These are phyloP conservation scores for Cadophora malorum DNA, from an alignment of 2,329 filamentous ascomycete species.

Conservation along the genomic window DNA sequence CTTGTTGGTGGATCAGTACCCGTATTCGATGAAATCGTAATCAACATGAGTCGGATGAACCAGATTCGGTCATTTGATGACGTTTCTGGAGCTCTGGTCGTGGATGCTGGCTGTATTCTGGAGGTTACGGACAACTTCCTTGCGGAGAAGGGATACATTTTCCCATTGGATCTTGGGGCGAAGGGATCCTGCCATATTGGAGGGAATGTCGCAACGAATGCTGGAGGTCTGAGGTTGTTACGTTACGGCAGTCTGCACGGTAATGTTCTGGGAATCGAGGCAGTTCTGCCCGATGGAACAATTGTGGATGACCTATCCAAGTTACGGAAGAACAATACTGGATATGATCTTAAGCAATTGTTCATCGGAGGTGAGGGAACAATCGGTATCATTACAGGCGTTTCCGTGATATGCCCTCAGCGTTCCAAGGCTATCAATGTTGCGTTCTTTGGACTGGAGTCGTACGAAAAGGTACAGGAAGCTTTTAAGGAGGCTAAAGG, in stretches of 20 bases:
- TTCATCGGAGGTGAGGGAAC: conserved; percentile 97
- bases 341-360: conserved; percentile 95
- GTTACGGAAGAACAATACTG: conserved; percentile 97
- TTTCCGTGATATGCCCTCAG: conserved; percentile 89
- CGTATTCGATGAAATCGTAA: conserved; percentile 97
- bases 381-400: conserved; percentile 88
- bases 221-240: conserved; percentile 86
- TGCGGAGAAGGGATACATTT: conserved; percentile 83
- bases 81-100: conserved; percentile 87
- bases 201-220: conserved; percentile 95
- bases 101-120: conserved; percentile 88
- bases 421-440: conserved; percentile 90
- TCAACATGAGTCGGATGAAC: conserved; percentile 92
- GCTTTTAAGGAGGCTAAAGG: conserved; percentile 89
- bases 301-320: conserved; percentile 87
- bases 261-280: conserved; percentile 89
- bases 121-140: conserved; percentile 88
- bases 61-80: conserved; percentile 90
- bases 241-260: conserved; percentile 95
- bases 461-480: conserved; percentile 84
- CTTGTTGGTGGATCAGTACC: conserved; percentile 95
- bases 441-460: conserved; percentile 89
- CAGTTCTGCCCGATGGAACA: conserved; percentile 90
- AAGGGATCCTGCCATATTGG: conserved; percentile 98
- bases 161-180: conserved; percentile 95